Base-by-base conservation (phyloP, 2,329 filamentous ascomycete species). In the Colletotrichum sp. region DNA sequence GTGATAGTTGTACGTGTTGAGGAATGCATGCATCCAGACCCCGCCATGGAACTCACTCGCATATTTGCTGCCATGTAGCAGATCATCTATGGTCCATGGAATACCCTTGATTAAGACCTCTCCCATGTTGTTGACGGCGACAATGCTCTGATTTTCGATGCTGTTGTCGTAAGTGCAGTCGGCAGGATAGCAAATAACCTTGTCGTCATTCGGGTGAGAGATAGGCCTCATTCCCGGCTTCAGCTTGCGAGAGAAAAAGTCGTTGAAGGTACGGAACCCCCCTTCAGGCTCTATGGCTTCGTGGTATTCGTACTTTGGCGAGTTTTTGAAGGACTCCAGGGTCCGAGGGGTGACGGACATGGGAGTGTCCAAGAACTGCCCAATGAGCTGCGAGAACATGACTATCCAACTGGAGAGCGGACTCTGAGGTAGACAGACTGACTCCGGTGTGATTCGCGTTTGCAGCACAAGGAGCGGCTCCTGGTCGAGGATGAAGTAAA, bases 401-500 rank as follows among this genome's bases (percentile, higher is more conserved):
- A 86, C 83, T 18, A 87, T 78, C 85, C 85, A 87, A 6, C 80
- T 77, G 1, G 84, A 85, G 6, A 87, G 77, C 77, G 78, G 79
- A 3, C 80, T 83, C 9, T 85, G 79, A 3, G 80, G 80, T 65
- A 81, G 75, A 5, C 80, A 77, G 25, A 71, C 78, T n/a, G 79
- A 78, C 18, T 78, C 69, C 10, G 85, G 85, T 1, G 77, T 52
- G 67, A 86, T 82, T 74, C 78, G 56, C 58, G 55, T 69, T 48
- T 52, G 65, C 27, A 60, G 8, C 10, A 28, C 71, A 4, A 74
- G 71, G 28, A 87, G 75, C 2, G 84, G 77, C 1, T 78, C 39
- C 74, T 86, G 84, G 43, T 82, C 78, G n/a, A 87, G 76, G 34
- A 87, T 77, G 74, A 84, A 86, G 78, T 87, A 86, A 78, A 87